Percentiles rank a stretch among this genome's conserved stretches.
Conservation (phyloP, 192 early-diverging fungal species). For the Coemansia sp. region DNA sequence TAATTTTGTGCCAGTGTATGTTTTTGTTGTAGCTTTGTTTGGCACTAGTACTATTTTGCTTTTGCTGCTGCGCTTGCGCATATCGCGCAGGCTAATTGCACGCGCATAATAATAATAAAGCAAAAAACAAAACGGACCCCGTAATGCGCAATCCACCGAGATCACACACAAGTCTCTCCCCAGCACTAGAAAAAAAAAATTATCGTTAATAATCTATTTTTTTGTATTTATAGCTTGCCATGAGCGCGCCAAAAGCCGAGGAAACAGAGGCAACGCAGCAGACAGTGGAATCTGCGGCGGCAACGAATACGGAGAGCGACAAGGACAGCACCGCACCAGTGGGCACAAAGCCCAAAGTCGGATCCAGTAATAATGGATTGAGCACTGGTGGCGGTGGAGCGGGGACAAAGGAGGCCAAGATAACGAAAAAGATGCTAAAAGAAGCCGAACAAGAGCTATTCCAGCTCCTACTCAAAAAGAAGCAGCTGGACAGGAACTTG, state of each 20-base stretch:
- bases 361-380: not conserved
- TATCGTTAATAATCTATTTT: not conserved
- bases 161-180: too few relatives aligned
- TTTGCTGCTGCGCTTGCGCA: conserved; percentile 23
- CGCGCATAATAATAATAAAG: conserved; percentile 7
- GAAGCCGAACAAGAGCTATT: conserved; percentile 81
- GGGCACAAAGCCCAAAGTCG: conserved; percentile 8
- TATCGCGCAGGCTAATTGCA: conserved; percentile 22
- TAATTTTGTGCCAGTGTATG: conserved; percentile 18
- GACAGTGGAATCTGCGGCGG: not conserved
- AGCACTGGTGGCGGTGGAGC: too few relatives aligned
- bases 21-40: conserved; percentile 31
- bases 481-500: conserved; percentile 76
- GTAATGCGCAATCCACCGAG: not conserved
- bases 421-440: conserved; percentile 59
- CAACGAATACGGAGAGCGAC: not conserved
- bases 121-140: not conserved
- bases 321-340: not conserved
- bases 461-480: conserved; percentile 76
- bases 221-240: not conserved
- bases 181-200: not conserved
- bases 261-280: not conserved
- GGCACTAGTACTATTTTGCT: conserved; percentile 32
- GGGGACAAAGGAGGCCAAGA: conserved; percentile 29
- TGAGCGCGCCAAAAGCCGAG: conserved; percentile 5